Conservation (phyloP, 2,329 filamentous ascomycete species). For the Eurotiales sp. region DNA sequence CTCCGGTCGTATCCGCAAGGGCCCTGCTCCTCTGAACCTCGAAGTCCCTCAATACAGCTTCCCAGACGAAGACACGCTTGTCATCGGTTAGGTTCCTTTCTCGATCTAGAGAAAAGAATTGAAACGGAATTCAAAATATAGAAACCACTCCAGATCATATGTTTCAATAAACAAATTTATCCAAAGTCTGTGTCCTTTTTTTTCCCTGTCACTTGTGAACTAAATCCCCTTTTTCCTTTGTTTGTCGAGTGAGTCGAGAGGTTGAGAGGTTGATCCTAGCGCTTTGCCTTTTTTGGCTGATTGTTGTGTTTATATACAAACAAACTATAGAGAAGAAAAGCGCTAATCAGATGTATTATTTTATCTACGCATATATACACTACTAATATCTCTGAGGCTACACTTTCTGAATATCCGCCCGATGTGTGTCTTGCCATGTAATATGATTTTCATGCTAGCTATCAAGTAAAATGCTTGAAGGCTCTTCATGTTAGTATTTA, state of each 20-base stretch:
- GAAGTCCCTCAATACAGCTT: conserved; percentile 93
- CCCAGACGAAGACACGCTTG: conserved; percentile 78
- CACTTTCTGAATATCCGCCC: no score
- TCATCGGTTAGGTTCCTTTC: conserved; percentile 74
- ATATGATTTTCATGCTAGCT: no score
- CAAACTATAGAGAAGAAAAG: neutral
- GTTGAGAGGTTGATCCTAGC: neutral
- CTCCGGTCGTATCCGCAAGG: conserved; percentile 95
- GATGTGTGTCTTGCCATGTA: no score
- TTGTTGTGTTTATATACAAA: neutral
- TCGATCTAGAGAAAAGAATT: neutral
- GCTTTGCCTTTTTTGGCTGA: neutral
- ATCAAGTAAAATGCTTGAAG: no score
- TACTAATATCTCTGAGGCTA: neutral
- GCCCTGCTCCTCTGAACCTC: conserved; percentile 94
- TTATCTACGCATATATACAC: neutral
- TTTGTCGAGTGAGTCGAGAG: neutral
- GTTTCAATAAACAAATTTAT: conserved; percentile 13
- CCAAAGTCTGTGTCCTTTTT: neutral
- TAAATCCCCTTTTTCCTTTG: neutral
- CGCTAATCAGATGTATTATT: conserved; percentile 11
- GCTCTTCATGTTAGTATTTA: no score
- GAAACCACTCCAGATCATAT: neutral
- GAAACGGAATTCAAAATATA: no score
- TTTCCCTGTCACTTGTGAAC: neutral